Evolutionary conservation across 352 stramenopile species (phyloP).

Genomic region (Phytophthora gonapodyides): DNA sequence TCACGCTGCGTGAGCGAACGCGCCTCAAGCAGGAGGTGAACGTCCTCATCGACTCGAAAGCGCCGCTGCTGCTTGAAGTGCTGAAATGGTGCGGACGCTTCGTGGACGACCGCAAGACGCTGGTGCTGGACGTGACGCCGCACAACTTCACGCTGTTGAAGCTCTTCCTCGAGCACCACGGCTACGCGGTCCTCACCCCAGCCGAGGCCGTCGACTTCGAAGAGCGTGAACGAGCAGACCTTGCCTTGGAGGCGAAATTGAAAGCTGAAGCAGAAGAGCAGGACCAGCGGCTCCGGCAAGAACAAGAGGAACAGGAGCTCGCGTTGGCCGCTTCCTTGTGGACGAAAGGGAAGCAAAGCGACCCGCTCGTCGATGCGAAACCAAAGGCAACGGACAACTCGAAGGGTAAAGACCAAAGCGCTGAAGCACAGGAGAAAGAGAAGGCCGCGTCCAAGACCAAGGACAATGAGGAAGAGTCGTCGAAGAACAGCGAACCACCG

Average conservation of each 20-base stretch:
- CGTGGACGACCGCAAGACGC: slow-evolving; percentile 53
- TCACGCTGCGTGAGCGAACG: slow-evolving; percentile 55
- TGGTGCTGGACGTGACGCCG: slow-evolving; percentile 62
- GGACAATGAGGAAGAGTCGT: slow-evolving; percentile 11
- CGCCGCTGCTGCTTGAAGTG: slow-evolving; percentile 52
- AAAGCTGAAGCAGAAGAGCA: slow-evolving; percentile 33
- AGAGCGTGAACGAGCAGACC: slow-evolving; percentile 26
- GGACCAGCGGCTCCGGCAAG: slow-evolving; percentile 20
- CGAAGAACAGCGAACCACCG: slow-evolving; percentile 13
- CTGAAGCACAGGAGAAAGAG: slow-evolving; percentile 3
- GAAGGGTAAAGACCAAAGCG: background rate
- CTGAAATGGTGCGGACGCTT: slow-evolving; percentile 63
- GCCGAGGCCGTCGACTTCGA: slow-evolving; percentile 44
- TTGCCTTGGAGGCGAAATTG: slow-evolving; percentile 27
- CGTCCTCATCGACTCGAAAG: slow-evolving; percentile 72
- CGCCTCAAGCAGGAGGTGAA: slow-evolving; percentile 66
- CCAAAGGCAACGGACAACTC: background rate
- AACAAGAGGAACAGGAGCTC: slow-evolving; percentile 27
- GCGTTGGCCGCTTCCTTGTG: slow-evolving; percentile 10
- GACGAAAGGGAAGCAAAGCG: background rate
- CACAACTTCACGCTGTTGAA: slow-evolving; percentile 53
- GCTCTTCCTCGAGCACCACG: slow-evolving; percentile 46
- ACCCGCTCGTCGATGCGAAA: background rate
- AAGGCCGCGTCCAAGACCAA: slow-evolving; percentile 11
- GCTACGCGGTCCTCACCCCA: slow-evolving; percentile 55